Percentiles rank a stretch among this genome's conserved stretches.
These are phyloP conservation scores for Lignosus rhinocerotis DNA, from an alignment of 1,284 basidiomycete genomes.

Conservation along the genomic window DNA sequence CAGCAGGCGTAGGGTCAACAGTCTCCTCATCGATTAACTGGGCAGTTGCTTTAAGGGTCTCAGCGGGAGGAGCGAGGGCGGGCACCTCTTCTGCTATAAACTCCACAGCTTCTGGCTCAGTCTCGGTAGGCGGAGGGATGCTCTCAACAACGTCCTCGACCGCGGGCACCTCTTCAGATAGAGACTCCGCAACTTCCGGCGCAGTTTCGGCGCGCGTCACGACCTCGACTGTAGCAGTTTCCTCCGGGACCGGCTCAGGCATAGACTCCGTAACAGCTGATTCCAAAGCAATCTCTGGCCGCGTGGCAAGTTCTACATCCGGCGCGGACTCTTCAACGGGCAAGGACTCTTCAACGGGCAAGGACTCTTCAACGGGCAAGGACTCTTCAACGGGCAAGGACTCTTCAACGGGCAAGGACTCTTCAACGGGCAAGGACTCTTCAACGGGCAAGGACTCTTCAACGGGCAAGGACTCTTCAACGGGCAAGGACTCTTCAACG, in stretches of 20 bases:
- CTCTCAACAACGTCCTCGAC: conserved; percentile 5
- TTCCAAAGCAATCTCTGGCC: background rate
- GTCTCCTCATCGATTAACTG: background rate
- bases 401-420: background rate
- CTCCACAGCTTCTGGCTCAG: background rate
- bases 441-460: no score
- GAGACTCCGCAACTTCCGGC: background rate
- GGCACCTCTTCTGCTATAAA: background rate
- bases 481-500: background rate
- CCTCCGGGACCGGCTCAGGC: background rate
- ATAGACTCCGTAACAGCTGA: background rate
- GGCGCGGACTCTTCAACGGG: background rate
- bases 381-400: background rate
- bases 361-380: background rate
- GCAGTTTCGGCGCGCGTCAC: background rate
- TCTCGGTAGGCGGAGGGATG: background rate
- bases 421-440: no score
- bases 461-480: no score
- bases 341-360: conserved; percentile 1
- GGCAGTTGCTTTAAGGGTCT: background rate
- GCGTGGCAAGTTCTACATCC: background rate
- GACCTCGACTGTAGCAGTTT: background rate
- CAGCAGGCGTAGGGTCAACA: background rate
- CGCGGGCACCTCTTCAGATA: background rate
- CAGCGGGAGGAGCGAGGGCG: background rate